Percentiles rank a stretch among this genome's conserved stretches.
Evolutionary conservation across 2,329 filamentous ascomycete genomes (phyloP).

Genomic region (Xylaria sp.): DNA sequence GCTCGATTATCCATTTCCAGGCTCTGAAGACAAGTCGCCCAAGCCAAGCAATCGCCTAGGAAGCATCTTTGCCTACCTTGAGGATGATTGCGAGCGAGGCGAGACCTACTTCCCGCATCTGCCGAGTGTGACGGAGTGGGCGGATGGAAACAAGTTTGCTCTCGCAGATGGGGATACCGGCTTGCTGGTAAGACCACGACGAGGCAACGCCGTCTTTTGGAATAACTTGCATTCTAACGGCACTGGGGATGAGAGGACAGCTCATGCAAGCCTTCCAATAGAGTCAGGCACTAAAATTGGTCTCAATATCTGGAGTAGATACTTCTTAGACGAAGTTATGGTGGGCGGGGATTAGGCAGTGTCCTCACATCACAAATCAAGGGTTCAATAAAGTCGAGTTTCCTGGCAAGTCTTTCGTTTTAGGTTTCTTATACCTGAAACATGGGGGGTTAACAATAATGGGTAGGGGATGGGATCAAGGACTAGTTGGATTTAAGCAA

Average conservation of each 20-base stretch:
- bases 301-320: conserved; percentile 31
- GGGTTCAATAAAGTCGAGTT: too few species aligned
- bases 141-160: conserved; percentile 34
- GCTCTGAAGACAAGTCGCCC: conserved; percentile 5
- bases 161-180: conserved; percentile 23
- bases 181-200: conserved; percentile 32
- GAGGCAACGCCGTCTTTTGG: conserved; percentile 36
- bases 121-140: conserved; percentile 24
- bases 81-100: conserved; percentile 33
- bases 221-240: conserved; percentile 31
- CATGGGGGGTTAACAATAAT: too few species aligned
- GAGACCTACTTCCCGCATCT: conserved; percentile 37
- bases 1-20: conserved; percentile 3
- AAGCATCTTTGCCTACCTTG: conserved; percentile 36
- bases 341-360: too few species aligned
- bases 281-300: conserved; percentile 32
- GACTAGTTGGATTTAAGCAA: too few species aligned
- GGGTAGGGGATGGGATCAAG: too few species aligned
- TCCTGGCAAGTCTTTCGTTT: too few species aligned
- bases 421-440: too few species aligned
- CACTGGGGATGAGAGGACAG: conserved; percentile 26
- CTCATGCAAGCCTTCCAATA: conserved; percentile 26
- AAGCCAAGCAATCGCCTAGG: conserved; percentile 32
- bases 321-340: conserved; percentile 17
- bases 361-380: too few species aligned